These are phyloP conservation scores for Senna tora DNA, from an alignment of 306 rosid genomes.

Conservation along the genomic window DNA sequence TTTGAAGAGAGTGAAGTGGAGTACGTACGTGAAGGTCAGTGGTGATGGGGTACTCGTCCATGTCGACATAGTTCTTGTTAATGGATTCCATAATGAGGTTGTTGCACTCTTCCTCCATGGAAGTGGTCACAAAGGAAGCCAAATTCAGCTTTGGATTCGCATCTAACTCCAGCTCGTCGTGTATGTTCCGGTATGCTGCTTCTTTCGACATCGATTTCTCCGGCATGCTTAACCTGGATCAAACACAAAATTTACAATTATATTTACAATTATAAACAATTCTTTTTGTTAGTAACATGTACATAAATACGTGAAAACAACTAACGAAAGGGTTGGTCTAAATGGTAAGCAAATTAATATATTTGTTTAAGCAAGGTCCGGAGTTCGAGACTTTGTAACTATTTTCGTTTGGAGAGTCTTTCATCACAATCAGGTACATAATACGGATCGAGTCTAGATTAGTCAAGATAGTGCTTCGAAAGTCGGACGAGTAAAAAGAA, in stretches of 20 bases:
- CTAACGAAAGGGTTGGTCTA: too few relatives aligned
- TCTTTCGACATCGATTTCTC: slow-evolving; percentile 65
- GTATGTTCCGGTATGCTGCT: slow-evolving; percentile 58
- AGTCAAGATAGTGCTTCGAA: too few relatives aligned
- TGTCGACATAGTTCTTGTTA: slow-evolving; percentile 77
- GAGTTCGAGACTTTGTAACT: too few relatives aligned
- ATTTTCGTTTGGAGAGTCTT: too few relatives aligned
- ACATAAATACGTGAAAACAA: too few relatives aligned
- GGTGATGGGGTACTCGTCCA: slow-evolving; percentile 82
- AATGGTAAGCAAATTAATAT: too few relatives aligned
- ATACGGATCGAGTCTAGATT: too few relatives aligned
- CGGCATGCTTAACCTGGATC: slow-evolving; percentile 43
- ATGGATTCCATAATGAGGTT: slow-evolving; percentile 75
- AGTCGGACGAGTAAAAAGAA: too few relatives aligned
- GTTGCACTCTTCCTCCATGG: slow-evolving; percentile 81
- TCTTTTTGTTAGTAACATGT: too few relatives aligned
- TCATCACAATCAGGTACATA: too few relatives aligned
- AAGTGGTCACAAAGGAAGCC: slow-evolving; percentile 87
- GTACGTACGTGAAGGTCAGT: slow-evolving; percentile 64
- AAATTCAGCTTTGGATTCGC: slow-evolving; percentile 67
- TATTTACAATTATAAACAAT: too few relatives aligned
- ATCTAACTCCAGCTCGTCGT: slow-evolving; percentile 69
- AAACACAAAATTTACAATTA: background rate
- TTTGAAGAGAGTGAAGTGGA: background rate
- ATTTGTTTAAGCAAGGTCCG: too few relatives aligned